Base-by-base conservation (phyloP, 1,284 basidiomycete genomes). In the Pyrrhoderma noxium region DNA sequence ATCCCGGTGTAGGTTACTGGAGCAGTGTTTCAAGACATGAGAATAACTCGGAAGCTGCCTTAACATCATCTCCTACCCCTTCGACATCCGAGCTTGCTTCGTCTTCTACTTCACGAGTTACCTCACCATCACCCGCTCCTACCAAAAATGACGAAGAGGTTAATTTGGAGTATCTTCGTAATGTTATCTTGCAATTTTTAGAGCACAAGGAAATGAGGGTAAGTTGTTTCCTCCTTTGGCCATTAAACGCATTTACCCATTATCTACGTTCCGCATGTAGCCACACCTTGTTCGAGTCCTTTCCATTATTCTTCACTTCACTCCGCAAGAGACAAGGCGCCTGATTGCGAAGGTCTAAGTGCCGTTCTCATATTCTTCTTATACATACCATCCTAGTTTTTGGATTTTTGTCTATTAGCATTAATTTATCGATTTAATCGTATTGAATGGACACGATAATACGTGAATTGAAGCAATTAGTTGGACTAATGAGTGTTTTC, bases 1-100 rank as follows among this genome's bases (percentile, higher is more conserved):
- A 89, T 61, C 90, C 93, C 0, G 93, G 93, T n/a, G 85, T 92
- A 9, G 91, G 93, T 3, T 95, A 93, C 65, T 95, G 91, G 90
- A 77, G 80, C 4, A 68, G 45, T 27, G 37, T 56, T 22, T 11
- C 74, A 11, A 72, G 73, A 45, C 58, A 67, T 21, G 71, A 72
- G 14, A 68, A 66, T 27, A 61, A 62, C 18, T 63, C 67, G 16
- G 72, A 74, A 31, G 65, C 70, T 21, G 73, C 73, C 19, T 70
- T 70, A 23, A 40, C 38, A 14, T 75, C 77, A 7, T 66, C 72
- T 22, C 74, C 76, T 14, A 74, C 74, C 18, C 61, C 61, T 19
- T 62, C 73, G 2, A 68, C 51, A 11, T 31, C 73, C 14, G 72
- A 75, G n/a, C 57, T 67, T 0, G 65, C 70, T 4, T 58, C 54